Evolutionary conservation across 306 rosid species (phyloP).

Genomic region (Cucumis hystrix): DNA sequence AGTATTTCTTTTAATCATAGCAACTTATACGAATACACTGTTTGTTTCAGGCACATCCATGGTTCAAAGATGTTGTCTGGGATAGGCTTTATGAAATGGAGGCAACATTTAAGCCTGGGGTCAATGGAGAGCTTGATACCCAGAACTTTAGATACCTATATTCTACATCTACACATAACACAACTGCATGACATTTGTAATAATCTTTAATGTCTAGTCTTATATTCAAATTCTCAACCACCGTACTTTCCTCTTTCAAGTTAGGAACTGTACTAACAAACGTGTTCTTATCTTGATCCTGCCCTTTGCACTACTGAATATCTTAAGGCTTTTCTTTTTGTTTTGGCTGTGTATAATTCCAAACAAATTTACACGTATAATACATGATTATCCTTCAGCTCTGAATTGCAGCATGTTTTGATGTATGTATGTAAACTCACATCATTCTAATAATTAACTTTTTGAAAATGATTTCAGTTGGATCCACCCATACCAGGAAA

Average conservation of each 20-base stretch:
- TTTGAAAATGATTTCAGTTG: conserved; percentile 35
- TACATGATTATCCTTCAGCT: not conserved
- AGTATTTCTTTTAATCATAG: not conserved
- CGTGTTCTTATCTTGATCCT: not conserved
- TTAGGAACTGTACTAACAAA: not conserved
- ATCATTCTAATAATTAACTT: conserved; percentile 1
- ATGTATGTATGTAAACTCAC: not conserved
- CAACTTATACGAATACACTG: conserved; percentile 4
- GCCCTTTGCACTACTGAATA: not conserved
- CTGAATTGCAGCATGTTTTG: not conserved
- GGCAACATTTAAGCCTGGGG: conserved; percentile 91
- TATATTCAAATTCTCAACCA: not conserved
- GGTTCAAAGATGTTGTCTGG: conserved; percentile 73
- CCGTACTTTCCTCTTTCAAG: not conserved
- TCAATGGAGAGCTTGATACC: conserved; percentile 75
- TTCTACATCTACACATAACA: not conserved
- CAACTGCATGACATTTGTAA: not conserved
- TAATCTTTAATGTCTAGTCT: not conserved
- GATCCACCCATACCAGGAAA: conserved; percentile 68
- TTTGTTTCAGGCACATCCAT: conserved; percentile 60
- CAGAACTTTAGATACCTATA: conserved; percentile 50
- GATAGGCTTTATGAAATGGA: conserved; percentile 64
- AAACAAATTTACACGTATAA: not conserved
- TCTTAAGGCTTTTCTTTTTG: not conserved
- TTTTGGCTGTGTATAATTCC: not conserved